These are phyloP conservation scores for Eucalyptus marginata DNA, from an alignment of 345 rosid genomes.

Conservation along the genomic window DNA sequence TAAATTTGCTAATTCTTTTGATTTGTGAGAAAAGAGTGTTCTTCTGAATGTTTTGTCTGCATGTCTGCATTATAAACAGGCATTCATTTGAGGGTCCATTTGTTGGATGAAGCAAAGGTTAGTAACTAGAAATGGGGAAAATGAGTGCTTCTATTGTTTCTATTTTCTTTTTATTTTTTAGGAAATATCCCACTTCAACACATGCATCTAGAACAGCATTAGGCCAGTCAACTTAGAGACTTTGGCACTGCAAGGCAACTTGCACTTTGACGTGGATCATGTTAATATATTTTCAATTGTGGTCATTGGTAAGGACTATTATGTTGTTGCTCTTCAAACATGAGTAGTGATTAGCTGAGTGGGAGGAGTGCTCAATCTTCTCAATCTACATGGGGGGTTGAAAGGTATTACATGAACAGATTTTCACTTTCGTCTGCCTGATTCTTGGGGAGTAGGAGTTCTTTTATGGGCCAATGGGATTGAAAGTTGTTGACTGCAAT, in stretches of 20 bases:
- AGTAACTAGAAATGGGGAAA: neutral
- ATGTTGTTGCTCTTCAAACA: neutral
- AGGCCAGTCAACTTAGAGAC: neutral
- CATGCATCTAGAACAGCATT: neutral
- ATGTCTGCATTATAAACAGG: neutral
- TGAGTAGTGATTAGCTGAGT: neutral
- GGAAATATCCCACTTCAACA: neutral
- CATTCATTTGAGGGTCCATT: neutral
- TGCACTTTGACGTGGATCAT: neutral
- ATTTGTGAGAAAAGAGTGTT: neutral
- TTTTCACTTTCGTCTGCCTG: neutral
- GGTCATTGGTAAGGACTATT: neutral
- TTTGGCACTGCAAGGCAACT: neutral
- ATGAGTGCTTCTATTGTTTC: neutral
- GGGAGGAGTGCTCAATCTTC: neutral
- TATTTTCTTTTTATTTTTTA: neutral
- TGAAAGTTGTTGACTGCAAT: neutral
- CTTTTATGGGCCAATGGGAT: neutral
- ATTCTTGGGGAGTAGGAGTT: neutral
- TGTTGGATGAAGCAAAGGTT: neutral
- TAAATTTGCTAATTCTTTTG: neutral
- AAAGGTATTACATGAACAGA: neutral
- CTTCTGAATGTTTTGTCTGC: neutral
- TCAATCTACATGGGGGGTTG: neutral
- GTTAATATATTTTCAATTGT: neutral